Base-by-base conservation (phyloP, 1,284 basidiomycete genomes). In the Fomitopsis pinicola region DNA sequence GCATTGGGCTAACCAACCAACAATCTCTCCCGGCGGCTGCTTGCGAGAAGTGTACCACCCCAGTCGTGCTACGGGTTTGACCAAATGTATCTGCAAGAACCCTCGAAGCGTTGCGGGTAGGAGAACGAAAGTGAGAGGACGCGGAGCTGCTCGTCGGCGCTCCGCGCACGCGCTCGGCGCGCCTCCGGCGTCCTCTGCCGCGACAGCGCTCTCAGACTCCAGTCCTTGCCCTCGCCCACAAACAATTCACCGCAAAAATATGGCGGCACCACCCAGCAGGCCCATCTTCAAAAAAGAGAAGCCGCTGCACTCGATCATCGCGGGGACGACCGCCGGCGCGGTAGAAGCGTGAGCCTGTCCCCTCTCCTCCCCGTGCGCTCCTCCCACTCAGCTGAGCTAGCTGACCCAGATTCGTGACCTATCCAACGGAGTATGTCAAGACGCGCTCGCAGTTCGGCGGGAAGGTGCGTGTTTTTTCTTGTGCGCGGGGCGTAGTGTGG, bases 361-460 rank as follows among this genome's bases (percentile, higher is more conserved):
- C 8, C 33, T 1, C 19, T 42, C 8, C 46, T 40, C 8, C 46
- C 42, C 48, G 2, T 30, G 19, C 15, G 30, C 56, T 28, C 45
- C 22, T 12, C 55, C 59, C 59, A 57, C 71, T 78, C 64, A 80
- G 66, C 61, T 62, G 66, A 65, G 75, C 69, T 68, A 79, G 68
- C 69, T 46, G 50, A 66, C 62, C 62, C 69, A 91, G 88, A 59
- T 89, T 89, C 75, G 76, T 88, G 65, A 92, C 91, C n/a, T 96
- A 95, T 68, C 96, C 97, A 0, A 91, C 95, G 6, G 97, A 99
- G 73, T 95, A 88, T 69, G 89, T 96, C 61, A 98, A 98, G 72
- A 94, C 91, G 30, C 83, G 91, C 17, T 87, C 89, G 3, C 91
- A 94, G 73, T 92, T 93, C 65, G 82, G 85, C 54, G 91, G 90